A percentile compares a stretch with the other conserved stretches of the same genome.
phyloP scores from a whole-genome alignment of 2,329 filamentous ascomycete genomes.

The Sphaerulina populicola region DNA sequence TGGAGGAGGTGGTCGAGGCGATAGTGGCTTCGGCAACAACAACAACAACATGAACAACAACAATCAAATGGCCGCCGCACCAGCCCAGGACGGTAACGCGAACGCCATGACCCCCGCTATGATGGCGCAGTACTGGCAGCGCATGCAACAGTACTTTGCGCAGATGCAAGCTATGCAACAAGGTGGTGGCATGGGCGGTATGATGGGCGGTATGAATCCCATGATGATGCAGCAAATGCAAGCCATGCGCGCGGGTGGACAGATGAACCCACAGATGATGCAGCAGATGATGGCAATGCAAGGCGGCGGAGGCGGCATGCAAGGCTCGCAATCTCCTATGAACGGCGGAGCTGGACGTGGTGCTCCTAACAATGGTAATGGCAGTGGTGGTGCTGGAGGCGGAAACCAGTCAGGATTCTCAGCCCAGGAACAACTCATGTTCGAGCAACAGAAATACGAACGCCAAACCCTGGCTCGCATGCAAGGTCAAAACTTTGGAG shows the following conservation, averaged over 20 bases:
- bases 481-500: constrained; percentile 35
- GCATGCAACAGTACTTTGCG: constrained; percentile 94
- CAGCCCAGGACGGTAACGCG: constrained; percentile 18
- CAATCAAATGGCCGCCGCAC: constrained; percentile 24
- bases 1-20: constrained; percentile 22
- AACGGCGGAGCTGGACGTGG: constrained; percentile 36
- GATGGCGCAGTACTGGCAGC: constrained; percentile 97
- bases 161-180: constrained; percentile 45
- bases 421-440: constrained; percentile 63
- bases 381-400: constrained; percentile 17
- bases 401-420: constrained; percentile 45
- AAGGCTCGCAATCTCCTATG: constrained; percentile 20
- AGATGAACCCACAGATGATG: constrained; percentile 54
- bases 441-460: constrained; percentile 72
- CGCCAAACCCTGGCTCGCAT: constrained; percentile 55
- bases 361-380: constrained; percentile 3
- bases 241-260: constrained; percentile 23
- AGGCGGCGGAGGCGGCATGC: constrained; percentile 33
- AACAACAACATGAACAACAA: constrained; percentile 21
- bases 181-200: constrained; percentile 48
- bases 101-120: constrained; percentile 85
- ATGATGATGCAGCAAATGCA: constrained; percentile 41
- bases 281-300: constrained; percentile 26
- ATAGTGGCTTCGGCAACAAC: constrained; percentile 34
- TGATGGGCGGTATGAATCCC: constrained; percentile 48